Base-by-base conservation (phyloP, 2,329 filamentous ascomycete species). In the Phoma sp. region DNA sequence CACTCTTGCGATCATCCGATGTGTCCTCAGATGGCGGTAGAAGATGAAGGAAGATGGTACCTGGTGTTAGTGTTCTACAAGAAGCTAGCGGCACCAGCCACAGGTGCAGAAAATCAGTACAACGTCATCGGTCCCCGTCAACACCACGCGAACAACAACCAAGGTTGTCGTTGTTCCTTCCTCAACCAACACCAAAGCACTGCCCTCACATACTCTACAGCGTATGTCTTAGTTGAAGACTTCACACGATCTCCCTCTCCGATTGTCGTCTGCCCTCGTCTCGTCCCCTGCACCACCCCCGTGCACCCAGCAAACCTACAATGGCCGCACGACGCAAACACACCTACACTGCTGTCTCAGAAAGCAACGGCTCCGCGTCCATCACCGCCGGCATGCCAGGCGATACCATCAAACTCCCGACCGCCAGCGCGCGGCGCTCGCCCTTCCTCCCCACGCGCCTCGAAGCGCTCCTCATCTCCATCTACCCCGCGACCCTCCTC, bases 401-500 rank as follows among this genome's bases (percentile, higher is more conserved):
- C 8, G 57, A 58, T 33, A 62, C 66, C n/a, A 63, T 66, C 23
- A 68, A 63, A 22, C 45, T 57, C 7, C 59, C 59, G 24, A 69
- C 63, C 13, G 61, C 65, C 18, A 60, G 64, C 18, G 60, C 62
- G n/a, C 57, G 64, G 7, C 72, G 70, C 54, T 79, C 80, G 32
- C 88, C 89, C 2, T 86, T 84, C 74, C 80, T 91, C 2, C 90
- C 89, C 4, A 91, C 89, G 2, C 80, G 83, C 7, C 79, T 88
- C 67, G 90, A 96, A 71, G 76, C 82, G 23, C 65, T 84, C 51
- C 78, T 88, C 22, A 83, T 96, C 27, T 63, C 77, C 44, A 77
- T 90, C 56, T 98, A 96, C 78, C 93, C 93, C 4, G 65, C 79
- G 24, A 88, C 93, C 6, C 86, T 99, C 53, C 60, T 91, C 50